Evolutionary conservation across 768 basidiomycete genomes (phyloP).

Genomic region (Leccinum uliginosum): DNA sequence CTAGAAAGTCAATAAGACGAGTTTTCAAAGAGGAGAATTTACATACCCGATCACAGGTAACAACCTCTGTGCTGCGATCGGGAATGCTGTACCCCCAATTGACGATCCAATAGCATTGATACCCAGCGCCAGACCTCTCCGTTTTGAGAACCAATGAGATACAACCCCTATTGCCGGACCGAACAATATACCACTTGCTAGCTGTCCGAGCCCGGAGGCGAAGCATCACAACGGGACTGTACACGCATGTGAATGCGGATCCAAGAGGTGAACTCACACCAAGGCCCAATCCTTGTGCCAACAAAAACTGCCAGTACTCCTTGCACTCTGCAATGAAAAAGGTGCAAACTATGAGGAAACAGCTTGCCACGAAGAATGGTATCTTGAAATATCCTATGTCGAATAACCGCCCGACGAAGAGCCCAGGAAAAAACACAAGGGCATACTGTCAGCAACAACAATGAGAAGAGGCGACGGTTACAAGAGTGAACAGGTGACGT

Average conservation of each 20-base stretch:
- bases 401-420: constrained; percentile 65
- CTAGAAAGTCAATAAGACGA: constrained; percentile 29
- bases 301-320: constrained; percentile 68
- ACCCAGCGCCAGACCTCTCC: constrained; percentile 55
- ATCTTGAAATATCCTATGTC: constrained; percentile 65
- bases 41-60: constrained; percentile 52
- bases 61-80: constrained; percentile 54
- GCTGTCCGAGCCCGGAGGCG: constrained; percentile 7
- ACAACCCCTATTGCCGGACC: constrained; percentile 56
- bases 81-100: constrained; percentile 64
- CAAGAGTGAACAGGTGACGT: background rate
- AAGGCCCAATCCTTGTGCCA: constrained; percentile 67
- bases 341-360: constrained; percentile 47
- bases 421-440: constrained; percentile 56
- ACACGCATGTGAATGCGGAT: background rate
- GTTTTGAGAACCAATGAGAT: constrained; percentile 71
- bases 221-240: background rate
- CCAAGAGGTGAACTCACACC: constrained; percentile 42
- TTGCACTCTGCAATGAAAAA: constrained; percentile 68
- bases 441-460: constrained; percentile 45
- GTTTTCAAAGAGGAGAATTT: background rate
- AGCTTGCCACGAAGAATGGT: constrained; percentile 45
- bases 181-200: constrained; percentile 55
- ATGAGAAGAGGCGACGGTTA: background rate
- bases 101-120: constrained; percentile 67